phyloP scores from a whole-genome alignment of 257 asterid species.

The Salvia rosmarinus region DNA sequence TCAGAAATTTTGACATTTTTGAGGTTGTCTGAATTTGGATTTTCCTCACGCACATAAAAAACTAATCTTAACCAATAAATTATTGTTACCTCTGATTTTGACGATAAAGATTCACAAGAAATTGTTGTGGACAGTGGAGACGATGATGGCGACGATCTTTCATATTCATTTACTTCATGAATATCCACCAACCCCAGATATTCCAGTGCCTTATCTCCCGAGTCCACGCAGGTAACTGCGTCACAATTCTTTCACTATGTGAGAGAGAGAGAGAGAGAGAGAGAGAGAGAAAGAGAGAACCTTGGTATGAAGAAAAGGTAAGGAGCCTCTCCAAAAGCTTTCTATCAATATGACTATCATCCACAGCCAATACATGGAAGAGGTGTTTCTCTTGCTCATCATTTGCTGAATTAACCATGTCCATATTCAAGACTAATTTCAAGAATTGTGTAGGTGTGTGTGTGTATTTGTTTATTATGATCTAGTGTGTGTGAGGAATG shows the following conservation, averaged over 20 bases:
- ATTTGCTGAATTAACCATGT: slow-evolving; percentile 7
- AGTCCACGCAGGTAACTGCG: slow-evolving; percentile 70
- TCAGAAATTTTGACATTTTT: no score
- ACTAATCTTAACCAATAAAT: background rate
- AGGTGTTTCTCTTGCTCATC: slow-evolving; percentile 32
- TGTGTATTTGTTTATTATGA: slow-evolving; percentile 15
- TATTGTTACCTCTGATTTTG: slow-evolving; percentile 45
- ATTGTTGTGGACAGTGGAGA: slow-evolving; percentile 27
- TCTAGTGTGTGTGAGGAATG: slow-evolving; percentile 17
- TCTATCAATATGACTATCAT: slow-evolving; percentile 56
- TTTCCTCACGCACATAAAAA: no score
- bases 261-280: slow-evolving; percentile 16
- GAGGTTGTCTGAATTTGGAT: background rate
- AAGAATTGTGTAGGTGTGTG: background rate
- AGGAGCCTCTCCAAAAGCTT: slow-evolving; percentile 62
- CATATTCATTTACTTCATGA: slow-evolving; percentile 35
- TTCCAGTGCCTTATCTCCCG: slow-evolving; percentile 67
- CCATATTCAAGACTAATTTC: slow-evolving; percentile 24
- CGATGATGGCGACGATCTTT: slow-evolving; percentile 23
- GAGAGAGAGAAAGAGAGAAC: slow-evolving; percentile 31
- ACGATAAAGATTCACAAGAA: slow-evolving; percentile 36
- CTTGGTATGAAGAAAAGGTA: slow-evolving; percentile 60
- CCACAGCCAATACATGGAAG: slow-evolving; percentile 68
- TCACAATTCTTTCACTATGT: background rate
- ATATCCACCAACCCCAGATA: slow-evolving; percentile 54